Base-by-base conservation (phyloP, 1,139 yeast species). In the Petasospora fabianii region DNA sequence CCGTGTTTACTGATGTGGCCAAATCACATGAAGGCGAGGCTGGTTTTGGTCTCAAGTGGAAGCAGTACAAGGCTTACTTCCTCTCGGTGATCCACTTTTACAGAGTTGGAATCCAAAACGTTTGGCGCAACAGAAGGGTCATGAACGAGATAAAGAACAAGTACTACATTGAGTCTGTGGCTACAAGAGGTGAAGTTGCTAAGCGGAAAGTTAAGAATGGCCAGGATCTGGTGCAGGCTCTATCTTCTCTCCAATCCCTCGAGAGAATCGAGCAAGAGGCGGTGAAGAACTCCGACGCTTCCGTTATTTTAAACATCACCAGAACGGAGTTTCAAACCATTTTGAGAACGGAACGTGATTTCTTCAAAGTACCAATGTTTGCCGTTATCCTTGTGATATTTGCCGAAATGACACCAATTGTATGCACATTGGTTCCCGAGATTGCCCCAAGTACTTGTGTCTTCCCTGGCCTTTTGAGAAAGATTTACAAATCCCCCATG, bases 391-490 rank as follows among this genome's bases (percentile, higher is more conserved):
- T 80, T 43, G 56, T 75, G 16, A 54, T 82, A 1, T 77, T 79
- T 49, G 76, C 78, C 53, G 95, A 84, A 51, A 53, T 65, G 36
- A 80, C 90, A 1, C 84, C 92, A 0, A 32, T 79, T 0, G 43
- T 84, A 3, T 76, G 86, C 46, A 71, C 70, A 43, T 49, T 67
- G 1, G 60, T 82, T 38, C 94, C 94, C 0, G 73, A 72, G 41
- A 55, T 84, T 12, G 71, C 85, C 2, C 94, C 94, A 0, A 71
- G 73, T 48, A 83, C 92, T 0, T 84, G 94, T 59, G 64, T 75
- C 5, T 62, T 79, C 34, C 87, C 87, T 0, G 63, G 66, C 3
- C 60, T 76, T 13, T 55, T 64, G 4, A 58, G 56, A 31, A 54
- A 47, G 27, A 54, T 58, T 36, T 34, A 49, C 35, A 47, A 44